Evolutionary conservation across 306 rosid species (phyloP).

Genomic region (Mimosa bimucronata): DNA sequence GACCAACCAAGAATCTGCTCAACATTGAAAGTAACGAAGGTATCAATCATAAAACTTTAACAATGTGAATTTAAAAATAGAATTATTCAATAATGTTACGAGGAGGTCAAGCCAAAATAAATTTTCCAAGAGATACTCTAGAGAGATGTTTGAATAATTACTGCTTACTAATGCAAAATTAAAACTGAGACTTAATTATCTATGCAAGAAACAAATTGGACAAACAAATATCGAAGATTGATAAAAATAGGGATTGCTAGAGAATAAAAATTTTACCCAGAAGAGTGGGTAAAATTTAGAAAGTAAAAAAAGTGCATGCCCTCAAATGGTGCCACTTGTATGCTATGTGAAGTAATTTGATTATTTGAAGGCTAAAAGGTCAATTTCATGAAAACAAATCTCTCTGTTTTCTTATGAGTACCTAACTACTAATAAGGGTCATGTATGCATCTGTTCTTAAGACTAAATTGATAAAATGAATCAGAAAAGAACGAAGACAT

Average conservation of each 20-base stretch:
- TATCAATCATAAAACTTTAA: neutral
- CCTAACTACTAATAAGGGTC: neutral
- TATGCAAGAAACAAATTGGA: neutral
- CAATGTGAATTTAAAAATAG: neutral
- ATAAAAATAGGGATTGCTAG: neutral
- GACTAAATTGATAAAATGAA: neutral
- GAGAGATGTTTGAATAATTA: neutral
- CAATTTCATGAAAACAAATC: neutral
- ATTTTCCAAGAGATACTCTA: neutral
- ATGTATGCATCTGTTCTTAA: neutral
- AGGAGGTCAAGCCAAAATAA: neutral
- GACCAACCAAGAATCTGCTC: conserved; percentile 5
- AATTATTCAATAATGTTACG: neutral
- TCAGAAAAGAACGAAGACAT: neutral
- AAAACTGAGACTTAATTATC: neutral
- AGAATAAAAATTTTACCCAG: neutral
- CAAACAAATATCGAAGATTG: neutral
- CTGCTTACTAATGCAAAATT: neutral
- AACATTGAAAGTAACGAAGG: neutral
- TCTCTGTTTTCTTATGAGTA: neutral
- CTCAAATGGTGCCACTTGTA: neutral
- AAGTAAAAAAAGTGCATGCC: neutral
- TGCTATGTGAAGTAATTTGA: neutral
- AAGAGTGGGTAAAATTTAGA: neutral
- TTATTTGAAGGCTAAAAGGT: neutral